Evolutionary conservation across 306 rosid genomes (phyloP), one percentile per base, ranked within the genome.

Genomic region (Inga leiocalycina): DNA sequence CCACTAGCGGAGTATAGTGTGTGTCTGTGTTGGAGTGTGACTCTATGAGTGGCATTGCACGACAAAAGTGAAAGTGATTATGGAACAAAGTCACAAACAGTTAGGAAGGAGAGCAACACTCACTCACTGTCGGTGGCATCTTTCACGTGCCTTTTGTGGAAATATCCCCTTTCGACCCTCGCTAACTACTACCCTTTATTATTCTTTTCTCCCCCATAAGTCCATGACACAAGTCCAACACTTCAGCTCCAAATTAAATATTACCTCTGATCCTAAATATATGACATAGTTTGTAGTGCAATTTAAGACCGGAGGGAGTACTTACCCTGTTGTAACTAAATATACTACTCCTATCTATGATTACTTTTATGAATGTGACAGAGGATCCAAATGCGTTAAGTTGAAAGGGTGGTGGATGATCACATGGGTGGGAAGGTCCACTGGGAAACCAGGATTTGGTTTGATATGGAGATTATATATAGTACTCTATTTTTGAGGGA

Each of bases 141-240:
- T 77, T 85, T 80, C 84, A 80, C 82, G 84, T 80, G 87, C 49
- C 68, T 51, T 74, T 54, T 54, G 41, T 27, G 15, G n/a, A 37
- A 54, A 35, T 35, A 54, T 75, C 49, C 24, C 61, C 12, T 46
- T 46, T 11, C 49, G n/a, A 0, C 27, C 51, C 51, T 46, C 51
- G 4, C 51, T 46, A 46, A 11, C 15, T 46, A 5, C 61, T 15
- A 2, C 7, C 3, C 6, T 52, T 52, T 52, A 17, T 14, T 52
- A 16, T 52, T 52, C 15, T 16, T 15, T 48, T 13, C 0, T 0
- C 54, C 54, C 15, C 54, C 0, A 39, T 11, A 19, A n/a, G n/a
- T n/a, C n/a, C n/a, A n/a, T n/a, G n/a, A 6, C 62, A n/a, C 30
- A 57, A 3, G 0, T 57, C 30, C 65, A 9, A 57, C 30, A 2